phyloP scores from a whole-genome alignment of 257 asterid species.

The Nyctanthes arbortristis region DNA sequence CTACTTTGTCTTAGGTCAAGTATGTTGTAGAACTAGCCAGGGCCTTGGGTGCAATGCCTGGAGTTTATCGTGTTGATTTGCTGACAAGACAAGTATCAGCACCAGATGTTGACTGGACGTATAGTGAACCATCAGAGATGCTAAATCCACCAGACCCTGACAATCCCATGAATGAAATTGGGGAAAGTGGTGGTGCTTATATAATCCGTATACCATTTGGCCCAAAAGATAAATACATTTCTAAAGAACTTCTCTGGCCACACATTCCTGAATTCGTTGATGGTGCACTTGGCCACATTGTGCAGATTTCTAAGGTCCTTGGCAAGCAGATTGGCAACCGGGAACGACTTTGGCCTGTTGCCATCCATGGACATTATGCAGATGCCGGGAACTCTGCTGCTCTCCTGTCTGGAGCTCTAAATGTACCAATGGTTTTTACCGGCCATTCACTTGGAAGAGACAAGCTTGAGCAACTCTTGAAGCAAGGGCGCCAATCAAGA shows the following conservation, averaged over 20 bases:
- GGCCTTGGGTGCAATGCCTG: conserved; percentile 78
- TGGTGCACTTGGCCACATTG: conserved; percentile 65
- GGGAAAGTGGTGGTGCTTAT: conserved; percentile 81
- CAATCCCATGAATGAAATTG: conserved; percentile 44
- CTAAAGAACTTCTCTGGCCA: conserved; percentile 81
- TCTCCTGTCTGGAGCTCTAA: conserved; percentile 69
- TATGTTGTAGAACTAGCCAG: conserved; percentile 83
- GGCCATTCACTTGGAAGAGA: conserved; percentile 85
- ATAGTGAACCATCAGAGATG: conserved; percentile 78
- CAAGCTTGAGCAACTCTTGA: conserved; percentile 74
- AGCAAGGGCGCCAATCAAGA: conserved; percentile 73
- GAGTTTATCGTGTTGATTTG: conserved; percentile 80
- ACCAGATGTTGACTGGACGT: conserved; percentile 71
- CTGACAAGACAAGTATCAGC: conserved; percentile 69
- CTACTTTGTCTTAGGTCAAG: conserved; percentile 47
- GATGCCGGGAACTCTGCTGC: conserved; percentile 84
- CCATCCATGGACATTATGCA: conserved; percentile 78
- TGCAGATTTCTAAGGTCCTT: conserved; percentile 74
- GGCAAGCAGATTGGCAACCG: conserved; percentile 65
- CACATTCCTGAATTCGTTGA: conserved; percentile 77
- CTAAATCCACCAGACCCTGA: conserved; percentile 54
- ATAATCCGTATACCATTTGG: conserved; percentile 78
- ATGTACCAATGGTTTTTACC: conserved; percentile 74
- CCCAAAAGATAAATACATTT: conserved; percentile 66
- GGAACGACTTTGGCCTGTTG: conserved; percentile 75